Base-by-base conservation (phyloP, 2,329 filamentous ascomycete genomes). In the Raffaelea ambrosiae region DNA sequence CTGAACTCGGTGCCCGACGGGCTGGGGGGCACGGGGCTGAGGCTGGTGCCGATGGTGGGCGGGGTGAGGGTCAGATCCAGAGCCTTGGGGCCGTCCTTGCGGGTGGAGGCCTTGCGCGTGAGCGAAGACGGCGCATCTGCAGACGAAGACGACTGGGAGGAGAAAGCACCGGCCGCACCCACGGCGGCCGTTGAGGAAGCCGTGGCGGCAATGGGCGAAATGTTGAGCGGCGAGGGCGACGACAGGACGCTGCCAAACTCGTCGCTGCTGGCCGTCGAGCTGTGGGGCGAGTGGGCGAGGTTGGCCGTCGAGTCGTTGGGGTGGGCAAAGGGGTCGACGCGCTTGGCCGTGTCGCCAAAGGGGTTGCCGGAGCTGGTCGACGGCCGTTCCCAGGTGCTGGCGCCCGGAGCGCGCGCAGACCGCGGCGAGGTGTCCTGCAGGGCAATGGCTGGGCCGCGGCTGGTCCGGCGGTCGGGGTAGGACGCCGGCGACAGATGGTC, bases 1-100 rank as follows among this genome's bases (percentile, higher is more conserved):
- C 77, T 81, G 60, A 76, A 81, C 51, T 86, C 79, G 19, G 81
- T 82, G 53, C 72, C 78, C 8, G 77, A 70, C 29, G 83, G 81
- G 61, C 79, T 84, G 16, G 77, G 68, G 16, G 76, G 76, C 10
- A 67, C 59, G 11, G 63, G 51, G 11, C 58, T 58, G 19, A 63
- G 61, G 47, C 58, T 56, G 51, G 56, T 53, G 29, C 38, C 31
- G 3, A 29, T 29, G 57, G 62, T 52, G n/a, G 31, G 43, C n/a
- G 57, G 61, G 45, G 54, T 59, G 36, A 73, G 63, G 8, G 77
- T 81, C 51, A 84, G 66, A 55, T 82, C 76, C 22, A 79, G 63
- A 4, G 71, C 66, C 49, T 68, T 68, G 19, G 73, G 71, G 16
- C 65, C 68, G 49, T 75, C 69, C 52, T 73, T 74, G 56, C 76